phyloP scores from a whole-genome alignment of 2,329 filamentous ascomycete species.

The Cytospora paraplurivora region DNA sequence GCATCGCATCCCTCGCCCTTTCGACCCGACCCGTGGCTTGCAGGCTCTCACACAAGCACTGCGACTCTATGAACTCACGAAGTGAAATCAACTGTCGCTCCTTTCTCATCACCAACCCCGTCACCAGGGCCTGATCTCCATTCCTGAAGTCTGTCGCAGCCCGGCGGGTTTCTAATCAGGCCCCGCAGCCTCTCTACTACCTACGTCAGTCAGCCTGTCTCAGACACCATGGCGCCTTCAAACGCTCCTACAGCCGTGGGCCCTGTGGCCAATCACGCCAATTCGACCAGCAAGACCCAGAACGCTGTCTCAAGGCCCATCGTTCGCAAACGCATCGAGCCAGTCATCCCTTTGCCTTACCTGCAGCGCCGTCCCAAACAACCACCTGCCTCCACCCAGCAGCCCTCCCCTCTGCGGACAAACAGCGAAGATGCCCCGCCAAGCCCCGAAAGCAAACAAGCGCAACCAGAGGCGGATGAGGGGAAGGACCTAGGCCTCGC shows the following conservation, averaged over 20 bases:
- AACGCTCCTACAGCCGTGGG: slow-evolving; percentile 8
- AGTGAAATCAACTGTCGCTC: slow-evolving; percentile 12
- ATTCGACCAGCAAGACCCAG: background rate
- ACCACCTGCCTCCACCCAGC: slow-evolving; percentile 17
- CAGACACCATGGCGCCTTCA: slow-evolving; percentile 24
- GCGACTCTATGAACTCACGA: slow-evolving; percentile 4
- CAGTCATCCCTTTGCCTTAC: slow-evolving; percentile 26
- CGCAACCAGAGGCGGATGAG: background rate
- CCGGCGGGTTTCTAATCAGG: slow-evolving; percentile 21
- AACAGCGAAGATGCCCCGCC: slow-evolving; percentile 22
- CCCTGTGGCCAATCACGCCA: slow-evolving; percentile 10
- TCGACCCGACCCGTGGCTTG: background rate
- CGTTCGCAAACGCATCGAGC: slow-evolving; percentile 24
- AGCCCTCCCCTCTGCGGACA: slow-evolving; percentile 25
- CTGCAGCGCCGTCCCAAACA: slow-evolving; percentile 25
- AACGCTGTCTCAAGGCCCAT: slow-evolving; percentile 17
- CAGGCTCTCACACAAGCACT: background rate
- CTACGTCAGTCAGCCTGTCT: slow-evolving; percentile 12
- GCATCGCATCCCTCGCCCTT: background rate
- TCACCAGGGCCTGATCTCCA: slow-evolving; percentile 17
- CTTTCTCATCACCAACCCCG: slow-evolving; percentile 17
- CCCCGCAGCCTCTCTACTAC: slow-evolving; percentile 10
- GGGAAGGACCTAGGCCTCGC: slow-evolving; percentile 1
- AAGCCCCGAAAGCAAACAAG: slow-evolving; percentile 4
- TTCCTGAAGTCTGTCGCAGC: slow-evolving; percentile 17